A percentile compares a stretch with the other conserved stretches of the same genome.
These are phyloP conservation scores for Daldinia caldariorum DNA, from an alignment of 495 filamentous ascomycete genomes.

Conservation along the genomic window DNA sequence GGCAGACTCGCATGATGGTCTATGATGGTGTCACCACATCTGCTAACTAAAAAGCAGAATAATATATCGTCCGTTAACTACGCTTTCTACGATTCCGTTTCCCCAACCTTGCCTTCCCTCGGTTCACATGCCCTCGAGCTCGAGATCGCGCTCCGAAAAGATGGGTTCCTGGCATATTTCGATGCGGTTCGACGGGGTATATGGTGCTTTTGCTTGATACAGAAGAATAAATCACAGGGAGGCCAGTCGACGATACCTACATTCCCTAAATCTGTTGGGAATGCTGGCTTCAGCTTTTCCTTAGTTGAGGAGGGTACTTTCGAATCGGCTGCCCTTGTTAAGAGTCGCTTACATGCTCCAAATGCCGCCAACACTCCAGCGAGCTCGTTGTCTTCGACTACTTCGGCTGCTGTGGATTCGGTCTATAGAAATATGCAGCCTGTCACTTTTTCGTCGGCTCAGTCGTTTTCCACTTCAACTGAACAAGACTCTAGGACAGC, in stretches of 20 bases:
- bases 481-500: constrained; percentile 41
- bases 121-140: constrained; percentile 55
- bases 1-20: neutral
- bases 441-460: constrained; percentile 36
- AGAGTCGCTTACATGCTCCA: constrained; percentile 48
- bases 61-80: constrained; percentile 58
- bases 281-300: constrained; percentile 52
- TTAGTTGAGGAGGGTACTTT: constrained; percentile 57
- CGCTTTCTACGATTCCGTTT: constrained; percentile 58
- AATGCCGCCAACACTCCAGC: constrained; percentile 58
- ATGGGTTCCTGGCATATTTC: constrained; percentile 61
- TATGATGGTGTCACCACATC: neutral
- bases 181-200: constrained; percentile 59
- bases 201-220: constrained; percentile 60
- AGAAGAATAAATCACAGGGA: constrained; percentile 45
- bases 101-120: constrained; percentile 51
- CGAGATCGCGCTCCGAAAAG: constrained; percentile 58
- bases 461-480: constrained; percentile 32
- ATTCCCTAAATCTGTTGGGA: constrained; percentile 51
- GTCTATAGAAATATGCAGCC: constrained; percentile 51
- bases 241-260: constrained; percentile 41
- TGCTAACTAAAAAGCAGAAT: constrained; percentile 52
- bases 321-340: constrained; percentile 57
- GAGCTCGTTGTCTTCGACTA: constrained; percentile 59
- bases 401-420: constrained; percentile 53